Evolutionary conservation across 768 basidiomycete species (phyloP).

Genomic region (Mycena galericulata): DNA sequence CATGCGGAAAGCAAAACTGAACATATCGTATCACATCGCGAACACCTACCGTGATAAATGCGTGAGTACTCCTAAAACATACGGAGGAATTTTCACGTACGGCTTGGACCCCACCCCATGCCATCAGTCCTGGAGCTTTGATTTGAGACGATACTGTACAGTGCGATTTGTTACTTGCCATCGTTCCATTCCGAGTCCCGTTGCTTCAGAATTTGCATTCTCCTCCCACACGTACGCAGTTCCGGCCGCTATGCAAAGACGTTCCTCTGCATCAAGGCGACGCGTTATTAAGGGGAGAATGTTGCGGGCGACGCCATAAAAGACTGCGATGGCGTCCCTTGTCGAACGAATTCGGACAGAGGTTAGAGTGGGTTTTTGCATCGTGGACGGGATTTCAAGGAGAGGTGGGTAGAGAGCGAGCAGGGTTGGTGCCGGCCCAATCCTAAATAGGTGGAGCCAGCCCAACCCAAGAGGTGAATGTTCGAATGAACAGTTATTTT

Average conservation of each 20-base stretch:
- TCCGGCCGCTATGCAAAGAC: conserved; percentile 76
- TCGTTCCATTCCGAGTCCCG: conserved; percentile 86
- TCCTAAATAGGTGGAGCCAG: conserved; percentile 33
- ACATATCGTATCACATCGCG: conserved; percentile 57
- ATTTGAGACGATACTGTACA: neutral
- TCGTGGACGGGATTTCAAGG: conserved; percentile 44
- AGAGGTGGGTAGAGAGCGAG: conserved; percentile 31
- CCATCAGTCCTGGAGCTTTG: conserved; percentile 61
- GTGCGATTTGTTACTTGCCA: conserved; percentile 1
- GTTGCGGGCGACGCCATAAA: conserved; percentile 79
- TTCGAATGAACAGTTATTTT: conserved; percentile 62
- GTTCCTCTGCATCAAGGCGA: conserved; percentile 86
- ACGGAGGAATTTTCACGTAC: conserved; percentile 61
- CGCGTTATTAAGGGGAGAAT: conserved; percentile 81
- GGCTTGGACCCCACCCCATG: conserved; percentile 88
- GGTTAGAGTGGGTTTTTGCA: conserved; percentile 83
- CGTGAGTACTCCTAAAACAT: conserved; percentile 6
- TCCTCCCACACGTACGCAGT: conserved; percentile 94
- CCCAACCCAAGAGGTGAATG: conserved; percentile 41
- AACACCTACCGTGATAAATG: conserved; percentile 52
- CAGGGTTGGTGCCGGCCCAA: conserved; percentile 10
- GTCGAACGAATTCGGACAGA: conserved; percentile 84
- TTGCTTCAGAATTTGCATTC: conserved; percentile 83
- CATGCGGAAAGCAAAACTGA: conserved; percentile 27
- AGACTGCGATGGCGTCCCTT: conserved; percentile 84